Evolutionary conservation across 768 basidiomycete genomes (phyloP).

Genomic region (Trichaptum fuscoviolaceum): DNA sequence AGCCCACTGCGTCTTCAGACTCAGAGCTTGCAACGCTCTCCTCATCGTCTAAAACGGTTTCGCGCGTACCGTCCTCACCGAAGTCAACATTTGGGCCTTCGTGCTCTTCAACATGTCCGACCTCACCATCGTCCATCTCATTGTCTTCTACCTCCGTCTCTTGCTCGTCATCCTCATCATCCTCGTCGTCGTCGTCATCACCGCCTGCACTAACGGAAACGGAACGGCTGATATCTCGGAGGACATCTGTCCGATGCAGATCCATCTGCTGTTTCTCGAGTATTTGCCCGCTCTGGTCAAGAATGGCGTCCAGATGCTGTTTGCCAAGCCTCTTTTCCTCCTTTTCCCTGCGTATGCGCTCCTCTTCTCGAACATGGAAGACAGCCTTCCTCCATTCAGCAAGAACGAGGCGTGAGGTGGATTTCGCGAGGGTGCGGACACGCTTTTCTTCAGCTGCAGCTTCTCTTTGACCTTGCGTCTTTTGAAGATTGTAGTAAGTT

Average conservation of each 20-base stretch:
- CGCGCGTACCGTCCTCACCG: background rate
- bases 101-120: slow-evolving; percentile 33
- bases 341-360: slow-evolving; percentile 55
- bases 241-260: slow-evolving; percentile 45
- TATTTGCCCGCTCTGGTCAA: slow-evolving; percentile 84
- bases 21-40: background rate
- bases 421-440: slow-evolving; percentile 61
- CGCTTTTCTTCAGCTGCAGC: slow-evolving; percentile 60
- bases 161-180: slow-evolving; percentile 20
- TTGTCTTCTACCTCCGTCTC: slow-evolving; percentile 30
- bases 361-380: slow-evolving; percentile 69
- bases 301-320: slow-evolving; percentile 83
- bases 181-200: slow-evolving; percentile 18
- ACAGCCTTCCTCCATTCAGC: slow-evolving; percentile 88
- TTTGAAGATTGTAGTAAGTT: slow-evolving; percentile 70
- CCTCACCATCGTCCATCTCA: slow-evolving; percentile 32
- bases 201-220: slow-evolving; percentile 10
- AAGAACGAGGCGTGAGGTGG: slow-evolving; percentile 62
- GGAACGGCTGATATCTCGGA: slow-evolving; percentile 43
- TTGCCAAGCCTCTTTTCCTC: slow-evolving; percentile 79
- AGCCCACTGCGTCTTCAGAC: background rate
- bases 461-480: slow-evolving; percentile 55
- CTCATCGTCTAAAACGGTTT: slow-evolving; percentile 4
- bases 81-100: slow-evolving; percentile 30
- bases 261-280: slow-evolving; percentile 80